Evolutionary conservation across 169 alveolate genomes (phyloP).

Genomic region (Condylostoma magnum): DNA sequence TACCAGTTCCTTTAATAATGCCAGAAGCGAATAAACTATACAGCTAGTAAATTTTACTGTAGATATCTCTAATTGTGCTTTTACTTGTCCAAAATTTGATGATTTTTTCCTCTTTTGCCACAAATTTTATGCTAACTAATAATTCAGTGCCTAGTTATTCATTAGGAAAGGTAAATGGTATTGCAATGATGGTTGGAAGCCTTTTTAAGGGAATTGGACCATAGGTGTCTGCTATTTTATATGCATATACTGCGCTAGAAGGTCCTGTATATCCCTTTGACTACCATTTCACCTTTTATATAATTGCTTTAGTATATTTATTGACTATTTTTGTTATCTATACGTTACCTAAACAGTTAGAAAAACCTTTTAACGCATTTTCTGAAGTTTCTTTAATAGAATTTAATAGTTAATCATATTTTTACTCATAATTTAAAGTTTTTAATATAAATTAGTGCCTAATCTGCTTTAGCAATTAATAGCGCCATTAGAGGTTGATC

Average conservation of each 20-base stretch:
- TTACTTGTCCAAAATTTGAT: not conserved
- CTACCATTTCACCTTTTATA: not conserved
- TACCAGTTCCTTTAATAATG: not conserved
- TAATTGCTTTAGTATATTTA: not conserved
- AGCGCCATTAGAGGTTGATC: too few species aligned
- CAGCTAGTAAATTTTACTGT: not conserved
- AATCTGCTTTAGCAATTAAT: too few species aligned
- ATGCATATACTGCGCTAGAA: slow-evolving; percentile 10
- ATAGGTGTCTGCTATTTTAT: not conserved
- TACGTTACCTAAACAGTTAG: too few species aligned
- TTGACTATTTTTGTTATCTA: too few species aligned
- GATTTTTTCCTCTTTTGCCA: not conserved
- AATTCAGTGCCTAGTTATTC: not conserved
- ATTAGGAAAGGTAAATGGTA: slow-evolving; percentile 16
- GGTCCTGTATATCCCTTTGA: not conserved
- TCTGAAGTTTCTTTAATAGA: too few species aligned
- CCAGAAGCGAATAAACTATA: not conserved
- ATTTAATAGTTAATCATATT: too few species aligned
- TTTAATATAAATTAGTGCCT: too few species aligned
- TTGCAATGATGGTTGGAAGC: not conserved
- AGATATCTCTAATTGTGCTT: not conserved
- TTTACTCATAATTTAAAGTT: too few species aligned
- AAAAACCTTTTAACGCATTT: too few species aligned
- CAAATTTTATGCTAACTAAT: not conserved
- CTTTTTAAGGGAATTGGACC: not conserved